Evolutionary conservation across 306 rosid species (phyloP).

Genomic region (Sesbania bispinosa): DNA sequence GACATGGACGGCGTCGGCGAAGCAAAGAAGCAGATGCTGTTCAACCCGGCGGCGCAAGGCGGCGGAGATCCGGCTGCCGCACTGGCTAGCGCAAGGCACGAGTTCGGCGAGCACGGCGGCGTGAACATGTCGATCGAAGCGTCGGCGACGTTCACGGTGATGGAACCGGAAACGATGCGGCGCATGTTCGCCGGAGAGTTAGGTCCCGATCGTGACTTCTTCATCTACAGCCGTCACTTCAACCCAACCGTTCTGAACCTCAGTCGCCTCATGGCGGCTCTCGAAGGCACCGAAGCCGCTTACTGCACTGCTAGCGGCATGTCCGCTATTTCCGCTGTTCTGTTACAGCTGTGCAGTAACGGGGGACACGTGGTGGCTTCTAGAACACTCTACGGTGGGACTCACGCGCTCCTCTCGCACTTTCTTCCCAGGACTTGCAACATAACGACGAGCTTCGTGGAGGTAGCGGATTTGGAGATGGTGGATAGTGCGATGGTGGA

Average conservation of each 20-base stretch:
- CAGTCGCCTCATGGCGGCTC: slow-evolving; percentile 85
- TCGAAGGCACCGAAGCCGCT: slow-evolving; percentile 92
- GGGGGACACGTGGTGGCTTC: slow-evolving; percentile 77
- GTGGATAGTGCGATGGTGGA: slow-evolving; percentile 56
- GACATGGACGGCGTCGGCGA: slow-evolving; percentile 7
- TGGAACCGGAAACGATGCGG: slow-evolving; percentile 92
- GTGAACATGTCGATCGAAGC: slow-evolving; percentile 99
- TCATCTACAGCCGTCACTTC: slow-evolving; percentile 97
- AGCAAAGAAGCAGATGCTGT: slow-evolving; percentile 43
- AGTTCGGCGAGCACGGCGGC: slow-evolving; percentile 97
- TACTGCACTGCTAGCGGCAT: slow-evolving; percentile 95
- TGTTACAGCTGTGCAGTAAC: slow-evolving; percentile 62
- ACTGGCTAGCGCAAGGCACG: slow-evolving; percentile 73
- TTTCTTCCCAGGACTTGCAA: slow-evolving; percentile 64
- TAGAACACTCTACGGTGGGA: slow-evolving; percentile 69
- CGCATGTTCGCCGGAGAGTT: slow-evolving; percentile 90
- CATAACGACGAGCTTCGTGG: slow-evolving; percentile 66
- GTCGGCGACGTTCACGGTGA: slow-evolving; percentile 94
- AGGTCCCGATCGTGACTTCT: slow-evolving; percentile 84
- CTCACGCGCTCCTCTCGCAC: slow-evolving; percentile 76
- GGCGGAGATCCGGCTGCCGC: slow-evolving; percentile 61
- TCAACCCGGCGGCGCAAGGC: background rate
- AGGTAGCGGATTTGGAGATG: slow-evolving; percentile 41
- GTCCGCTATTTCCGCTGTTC: slow-evolving; percentile 69
- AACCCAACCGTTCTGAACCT: slow-evolving; percentile 88